Evolutionary conservation across 495 filamentous ascomycete species (phyloP).

Genomic region (Cenococcum geophilum): DNA sequence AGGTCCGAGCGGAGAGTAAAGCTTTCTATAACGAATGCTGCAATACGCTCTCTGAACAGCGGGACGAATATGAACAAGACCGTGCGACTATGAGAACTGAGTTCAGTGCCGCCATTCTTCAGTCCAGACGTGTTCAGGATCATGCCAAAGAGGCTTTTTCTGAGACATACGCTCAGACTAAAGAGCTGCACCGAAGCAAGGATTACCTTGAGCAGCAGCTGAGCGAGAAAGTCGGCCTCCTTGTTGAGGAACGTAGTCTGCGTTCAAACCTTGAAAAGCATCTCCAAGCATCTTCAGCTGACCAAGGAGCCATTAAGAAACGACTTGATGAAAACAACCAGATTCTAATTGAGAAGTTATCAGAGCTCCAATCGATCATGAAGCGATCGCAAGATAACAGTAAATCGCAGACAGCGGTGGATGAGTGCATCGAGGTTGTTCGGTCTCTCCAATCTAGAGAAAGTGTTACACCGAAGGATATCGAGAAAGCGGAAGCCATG

Average conservation of each 20-base stretch:
- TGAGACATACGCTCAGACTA: constrained; percentile 7
- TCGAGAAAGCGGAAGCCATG: constrained; percentile 23
- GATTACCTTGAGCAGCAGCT: constrained; percentile 21
- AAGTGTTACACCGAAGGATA: constrained; percentile 1
- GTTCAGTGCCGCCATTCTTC: background rate
- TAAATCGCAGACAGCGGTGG: background rate
- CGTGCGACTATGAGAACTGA: background rate
- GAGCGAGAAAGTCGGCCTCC: constrained; percentile 16
- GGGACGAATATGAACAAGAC: background rate
- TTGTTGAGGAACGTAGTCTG: constrained; percentile 29
- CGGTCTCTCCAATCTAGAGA: too few species aligned
- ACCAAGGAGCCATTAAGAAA: constrained; percentile 8
- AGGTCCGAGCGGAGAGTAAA: constrained; percentile 10
- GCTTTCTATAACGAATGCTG: constrained; percentile 8
- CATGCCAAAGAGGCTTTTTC: constrained; percentile 5
- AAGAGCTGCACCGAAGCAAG: background rate
- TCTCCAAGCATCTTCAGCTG: constrained; percentile 11
- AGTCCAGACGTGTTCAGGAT: background rate
- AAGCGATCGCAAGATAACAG: background rate
- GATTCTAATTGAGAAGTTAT: constrained; percentile 29
- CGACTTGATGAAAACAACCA: constrained; percentile 15
- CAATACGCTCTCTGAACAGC: background rate
- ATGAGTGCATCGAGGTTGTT: too few species aligned
- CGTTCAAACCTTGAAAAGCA: constrained; percentile 27
- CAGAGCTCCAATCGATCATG: constrained; percentile 15